A percentile compares a stretch with the other conserved stretches of the same genome.
Evolutionary conservation across 2,329 filamentous ascomycete genomes (phyloP).

Genomic region (Ophiostoma australiae): DNA sequence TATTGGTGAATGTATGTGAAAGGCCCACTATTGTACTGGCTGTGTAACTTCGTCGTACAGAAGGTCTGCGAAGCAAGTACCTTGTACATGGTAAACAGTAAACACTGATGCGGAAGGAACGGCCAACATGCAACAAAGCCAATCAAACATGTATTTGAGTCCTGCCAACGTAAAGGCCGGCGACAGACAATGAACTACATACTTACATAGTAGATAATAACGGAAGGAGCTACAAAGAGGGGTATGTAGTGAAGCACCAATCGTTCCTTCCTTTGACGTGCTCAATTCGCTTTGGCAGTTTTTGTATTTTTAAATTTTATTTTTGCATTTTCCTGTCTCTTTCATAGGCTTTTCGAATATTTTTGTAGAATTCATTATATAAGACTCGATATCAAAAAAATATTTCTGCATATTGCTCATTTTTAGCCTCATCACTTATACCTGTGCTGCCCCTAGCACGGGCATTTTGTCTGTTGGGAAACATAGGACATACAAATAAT

Average conservation of each 20-base stretch:
- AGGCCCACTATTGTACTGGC: neutral
- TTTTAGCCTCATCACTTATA: neutral
- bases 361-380: too few species aligned
- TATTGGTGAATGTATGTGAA: neutral
- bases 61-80: neutral
- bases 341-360: neutral
- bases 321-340: neutral
- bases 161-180: neutral
- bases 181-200: neutral
- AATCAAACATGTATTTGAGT: neutral
- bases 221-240: constrained; percentile 2
- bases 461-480: neutral
- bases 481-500: neutral
- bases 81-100: neutral
- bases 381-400: too few species aligned
- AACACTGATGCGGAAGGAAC: neutral
- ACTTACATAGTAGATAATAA: too few species aligned
- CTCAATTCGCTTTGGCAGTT: neutral
- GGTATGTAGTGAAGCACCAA: neutral
- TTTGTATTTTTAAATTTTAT: neutral
- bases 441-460: neutral
- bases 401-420: neutral
- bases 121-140: neutral
- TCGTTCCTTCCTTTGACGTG: neutral
- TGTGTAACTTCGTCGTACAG: constrained; percentile 3